Base-by-base conservation (phyloP, 2,329 filamentous ascomycete species). In the Verticillium dahliae region DNA sequence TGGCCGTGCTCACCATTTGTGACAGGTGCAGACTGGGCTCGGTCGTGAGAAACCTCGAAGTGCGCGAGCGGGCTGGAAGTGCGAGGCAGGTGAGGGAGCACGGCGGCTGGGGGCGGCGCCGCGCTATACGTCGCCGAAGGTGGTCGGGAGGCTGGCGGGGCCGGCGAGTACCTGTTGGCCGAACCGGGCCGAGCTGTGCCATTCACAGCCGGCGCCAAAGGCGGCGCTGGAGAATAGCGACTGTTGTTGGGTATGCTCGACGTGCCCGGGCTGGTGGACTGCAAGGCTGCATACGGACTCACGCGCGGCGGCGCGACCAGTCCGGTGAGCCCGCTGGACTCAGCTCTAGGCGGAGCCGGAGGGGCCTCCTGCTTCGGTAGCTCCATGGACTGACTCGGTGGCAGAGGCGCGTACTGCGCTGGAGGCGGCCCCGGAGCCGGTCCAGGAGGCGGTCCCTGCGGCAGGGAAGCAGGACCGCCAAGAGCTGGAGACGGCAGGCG, bases 21-120 rank as follows among this genome's bases (percentile, higher is more conserved):
- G 63, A 69, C 22, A 14, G 66, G 56, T 67, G 69, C 65, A 45
- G 70, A 65, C 57, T 72, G 70, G 7, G 73, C 62, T 56, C 75
- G 74, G 37, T 78, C 76, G 60, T 77, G 76, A 7, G 77, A 78
- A 11, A 80, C 77, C 69, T 88, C 86, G 62, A 86, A 88, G 66
- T 89, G 85, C 6, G 86, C 86, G 62, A 89, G 72, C 0, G 86
- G 86, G 65, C 86, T 89, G 1, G 86, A 89, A 1, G 86, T 89
- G 65, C 86, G 78, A 9, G 86, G 86, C 64, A 85, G 80, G 68
- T 88, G 85, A 56, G 84, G 76, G 50, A 87, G 74, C n/a, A 18
- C 22, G 41, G 79, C 72, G 14, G 82, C 75, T 33, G 81, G 77
- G 9, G 79, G 73, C 1, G 75, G 70, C 22, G 72, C 73, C 6